phyloP scores from a whole-genome alignment of 1,139 yeast genomes.

The Cylindricascospora bacillispora region DNA sequence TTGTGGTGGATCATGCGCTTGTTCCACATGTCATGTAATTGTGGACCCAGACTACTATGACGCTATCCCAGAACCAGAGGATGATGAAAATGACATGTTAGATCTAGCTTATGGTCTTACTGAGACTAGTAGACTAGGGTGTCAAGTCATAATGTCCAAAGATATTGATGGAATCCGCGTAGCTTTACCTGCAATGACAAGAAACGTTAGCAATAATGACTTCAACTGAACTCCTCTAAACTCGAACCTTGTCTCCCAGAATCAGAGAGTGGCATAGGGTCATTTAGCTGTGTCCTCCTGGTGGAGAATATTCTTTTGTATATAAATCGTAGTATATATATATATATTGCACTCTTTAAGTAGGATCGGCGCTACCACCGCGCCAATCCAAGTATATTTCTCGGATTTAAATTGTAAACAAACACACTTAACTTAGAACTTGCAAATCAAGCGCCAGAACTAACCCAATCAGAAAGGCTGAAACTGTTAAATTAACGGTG shows the following conservation, averaged over 20 bases:
- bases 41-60: conserved; percentile 93
- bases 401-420: no score
- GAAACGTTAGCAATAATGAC: conserved; percentile 75
- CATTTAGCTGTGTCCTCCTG: no score
- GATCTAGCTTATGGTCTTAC: conserved; percentile 95
- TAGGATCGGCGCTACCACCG: no score
- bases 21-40: conserved; percentile 93
- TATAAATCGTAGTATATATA: no score
- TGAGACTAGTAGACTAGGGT: conserved; percentile 90
- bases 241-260: not conserved
- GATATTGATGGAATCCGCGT: conserved; percentile 87
- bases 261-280: not conserved
- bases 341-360: no score
- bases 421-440: no score
- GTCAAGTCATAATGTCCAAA: conserved; percentile 82
- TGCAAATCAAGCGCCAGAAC: no score
- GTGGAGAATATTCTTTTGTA: no score
- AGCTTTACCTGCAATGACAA: conserved; percentile 96
- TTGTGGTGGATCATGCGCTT: conserved; percentile 98
- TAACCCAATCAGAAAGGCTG: no score
- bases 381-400: no score
- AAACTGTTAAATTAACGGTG: no score
- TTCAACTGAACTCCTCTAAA: no score
- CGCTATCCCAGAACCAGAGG: conserved; percentile 85
- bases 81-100: conserved; percentile 96